These are phyloP conservation scores for Paecilomyces niveus DNA, from an alignment of 2,329 filamentous ascomycete species.

Conservation along the genomic window DNA sequence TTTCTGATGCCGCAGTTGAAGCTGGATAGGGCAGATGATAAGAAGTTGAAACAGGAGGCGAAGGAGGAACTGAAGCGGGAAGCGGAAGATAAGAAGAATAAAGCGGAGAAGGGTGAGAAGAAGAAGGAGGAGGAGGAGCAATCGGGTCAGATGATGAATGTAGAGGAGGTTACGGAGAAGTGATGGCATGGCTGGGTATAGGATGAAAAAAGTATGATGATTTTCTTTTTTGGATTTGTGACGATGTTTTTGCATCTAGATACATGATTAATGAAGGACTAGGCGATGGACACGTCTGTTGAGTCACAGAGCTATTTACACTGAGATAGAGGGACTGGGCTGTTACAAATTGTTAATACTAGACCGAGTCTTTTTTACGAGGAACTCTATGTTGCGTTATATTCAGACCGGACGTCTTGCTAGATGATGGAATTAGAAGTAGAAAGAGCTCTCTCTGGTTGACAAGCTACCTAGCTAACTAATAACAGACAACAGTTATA, in stretches of 20 bases:
- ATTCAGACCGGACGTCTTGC: too few species aligned
- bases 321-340: too few species aligned
- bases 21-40: conserved; percentile 21
- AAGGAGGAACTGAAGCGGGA: conserved; percentile 6
- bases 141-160: background rate
- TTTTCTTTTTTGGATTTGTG: background rate
- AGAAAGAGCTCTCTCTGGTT: background rate
- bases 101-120: background rate
- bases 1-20: conserved; percentile 31
- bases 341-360: background rate
- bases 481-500: background rate
- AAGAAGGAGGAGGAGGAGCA: background rate
- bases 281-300: background rate
- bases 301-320: too few species aligned
- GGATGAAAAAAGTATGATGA: background rate
- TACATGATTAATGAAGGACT: background rate
- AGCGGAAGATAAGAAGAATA: background rate
- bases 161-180: background rate
- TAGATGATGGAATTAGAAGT: background rate
- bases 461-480: background rate
- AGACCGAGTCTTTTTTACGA: too few species aligned
- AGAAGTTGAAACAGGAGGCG: conserved; percentile 21
- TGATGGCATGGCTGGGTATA: background rate
- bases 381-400: too few species aligned
- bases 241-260: background rate